phyloP scores from a whole-genome alignment of 2,329 filamentous ascomycete species.

The Xylaria hypoxylon region DNA sequence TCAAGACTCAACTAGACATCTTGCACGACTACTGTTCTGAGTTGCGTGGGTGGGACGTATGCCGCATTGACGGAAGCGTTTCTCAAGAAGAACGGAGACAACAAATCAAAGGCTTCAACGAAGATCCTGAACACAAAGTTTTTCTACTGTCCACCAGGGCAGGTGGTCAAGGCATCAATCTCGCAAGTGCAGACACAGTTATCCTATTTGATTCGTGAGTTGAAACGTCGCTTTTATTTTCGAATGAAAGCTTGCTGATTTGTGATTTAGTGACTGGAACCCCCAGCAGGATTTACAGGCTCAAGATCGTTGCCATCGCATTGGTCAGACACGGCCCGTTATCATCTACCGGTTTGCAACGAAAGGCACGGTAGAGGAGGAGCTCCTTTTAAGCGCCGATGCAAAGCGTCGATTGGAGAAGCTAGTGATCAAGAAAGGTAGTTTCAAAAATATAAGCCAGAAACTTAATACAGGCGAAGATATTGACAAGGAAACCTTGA shows the following conservation, averaged over 20 bases:
- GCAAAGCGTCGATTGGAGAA: conserved; percentile 93
- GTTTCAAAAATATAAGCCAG: conserved; percentile 77
- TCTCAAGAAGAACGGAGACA: conserved; percentile 76
- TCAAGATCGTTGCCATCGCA: conserved; percentile 93
- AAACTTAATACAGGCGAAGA: conserved; percentile 65
- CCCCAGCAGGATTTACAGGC: conserved; percentile 97
- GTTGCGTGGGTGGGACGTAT: conserved; percentile 83
- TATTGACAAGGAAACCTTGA: conserved; percentile 71
- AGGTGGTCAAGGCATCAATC: conserved; percentile 94
- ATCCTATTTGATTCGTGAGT: conserved; percentile 81
- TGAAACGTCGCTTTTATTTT: not conserved
- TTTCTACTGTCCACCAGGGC: conserved; percentile 92
- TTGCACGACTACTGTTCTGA: conserved; percentile 84
- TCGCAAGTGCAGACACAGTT: conserved; percentile 90
- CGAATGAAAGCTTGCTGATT: conserved; percentile 26
- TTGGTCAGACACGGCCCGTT: conserved; percentile 91
- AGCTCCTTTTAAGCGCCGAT: conserved; percentile 85
- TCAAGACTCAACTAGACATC: conserved; percentile 93
- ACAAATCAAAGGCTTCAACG: conserved; percentile 81
- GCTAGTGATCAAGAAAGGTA: conserved; percentile 93
- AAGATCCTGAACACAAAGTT: conserved; percentile 72
- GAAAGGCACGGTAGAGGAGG: conserved; percentile 91
- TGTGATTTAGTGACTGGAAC: conserved; percentile 76
- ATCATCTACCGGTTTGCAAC: conserved; percentile 95
- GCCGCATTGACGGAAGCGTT: conserved; percentile 91